Base-by-base conservation (phyloP, 2,329 filamentous ascomycete genomes). In the Cephalotrichum gorgonifer region DNA sequence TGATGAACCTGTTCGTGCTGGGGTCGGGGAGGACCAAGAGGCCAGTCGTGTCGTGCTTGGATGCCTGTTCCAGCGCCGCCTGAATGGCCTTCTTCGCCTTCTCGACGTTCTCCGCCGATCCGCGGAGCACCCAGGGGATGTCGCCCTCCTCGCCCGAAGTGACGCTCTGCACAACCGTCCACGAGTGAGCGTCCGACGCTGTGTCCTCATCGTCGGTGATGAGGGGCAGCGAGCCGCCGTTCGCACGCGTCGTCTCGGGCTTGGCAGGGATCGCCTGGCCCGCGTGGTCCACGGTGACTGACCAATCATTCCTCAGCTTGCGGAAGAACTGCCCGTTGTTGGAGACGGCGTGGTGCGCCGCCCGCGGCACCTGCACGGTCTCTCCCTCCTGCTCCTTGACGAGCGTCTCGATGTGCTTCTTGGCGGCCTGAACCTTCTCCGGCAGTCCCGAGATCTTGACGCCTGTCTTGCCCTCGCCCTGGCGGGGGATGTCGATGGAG, bases 321-420 rank as follows among this genome's bases (percentile, higher is more conserved):
- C 91, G 87, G 85, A 97, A 96, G 71, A 97, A 86, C 57, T 89
- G 84, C 1, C 91, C 93, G 55, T 91, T 90, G 63, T 95, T 91
- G 47, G 87, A 79, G 56, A 98, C 77, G 52, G 76, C 70, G 63
- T 97, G 88, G 71, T 98, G 93, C 52, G 93, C 73, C 57, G 83
- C 80, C 52, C 83, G 79, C 11, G 93, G 91, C 8, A 98, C 78
- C 57, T 85, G 76, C n/a, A 97, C 68, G 0, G 86, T 93, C 73
- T 93, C 88, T 53, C 88, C 87, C 63, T 93, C 84, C 62, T 91
- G 86, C 57, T 90, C 84, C 73, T 95, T 91, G 54, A 90, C 76
- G 47, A 95, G 68, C 33, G 78, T 73, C 47, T 79, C 68, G 54
- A 98, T 89, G 67, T 96, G 89, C 51, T 82, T 80, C 73, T 94